Percentiles rank a stretch among this genome's conserved stretches.
Evolutionary conservation across 371 early-diverging fungal genomes (phyloP).

Genomic region (Choanephora cucurbitarum): DNA sequence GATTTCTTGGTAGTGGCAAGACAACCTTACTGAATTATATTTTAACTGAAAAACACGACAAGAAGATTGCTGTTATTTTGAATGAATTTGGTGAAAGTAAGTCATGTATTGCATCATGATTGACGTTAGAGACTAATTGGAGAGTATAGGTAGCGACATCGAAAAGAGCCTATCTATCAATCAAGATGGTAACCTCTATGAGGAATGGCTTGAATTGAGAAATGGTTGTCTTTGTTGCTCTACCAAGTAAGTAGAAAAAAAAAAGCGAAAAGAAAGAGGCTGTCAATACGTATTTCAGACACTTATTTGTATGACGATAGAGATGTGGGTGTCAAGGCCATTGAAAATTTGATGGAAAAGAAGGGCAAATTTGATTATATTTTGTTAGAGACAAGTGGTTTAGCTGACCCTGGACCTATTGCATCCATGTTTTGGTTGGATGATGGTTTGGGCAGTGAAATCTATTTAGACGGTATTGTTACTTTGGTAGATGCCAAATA

Average conservation of each 20-base stretch:
- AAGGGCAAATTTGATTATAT: slow-evolving; percentile 93
- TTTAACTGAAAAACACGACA: slow-evolving; percentile 87
- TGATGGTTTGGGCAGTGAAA: slow-evolving; percentile 84
- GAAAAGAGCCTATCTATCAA: slow-evolving; percentile 89
- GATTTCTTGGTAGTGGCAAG: slow-evolving; percentile 93
- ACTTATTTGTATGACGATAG: too few species aligned
- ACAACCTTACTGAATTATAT: slow-evolving; percentile 92
- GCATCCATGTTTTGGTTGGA: slow-evolving; percentile 97
- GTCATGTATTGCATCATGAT: not conserved
- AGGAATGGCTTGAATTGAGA: slow-evolving; percentile 95
- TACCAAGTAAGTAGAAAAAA: slow-evolving; percentile 90
- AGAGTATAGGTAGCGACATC: slow-evolving; percentile 76
- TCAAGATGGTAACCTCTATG: slow-evolving; percentile 78
- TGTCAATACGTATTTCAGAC: too few species aligned
- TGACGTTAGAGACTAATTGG: not conserved
- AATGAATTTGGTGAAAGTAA: slow-evolving; percentile 83
- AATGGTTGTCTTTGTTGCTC: slow-evolving; percentile 98
- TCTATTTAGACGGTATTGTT: slow-evolving; percentile 92
- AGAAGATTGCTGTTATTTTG: slow-evolving; percentile 94
- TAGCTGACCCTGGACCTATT: slow-evolving; percentile 91
- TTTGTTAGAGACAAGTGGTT: slow-evolving; percentile 84
- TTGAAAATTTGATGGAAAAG: slow-evolving; percentile 91
- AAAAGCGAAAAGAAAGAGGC: too few species aligned
- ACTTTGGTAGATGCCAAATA: slow-evolving; percentile 93
- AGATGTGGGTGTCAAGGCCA: slow-evolving; percentile 92